Base-by-base conservation (phyloP, 192 early-diverging fungal species). In the Cladochytrium replicatum region DNA sequence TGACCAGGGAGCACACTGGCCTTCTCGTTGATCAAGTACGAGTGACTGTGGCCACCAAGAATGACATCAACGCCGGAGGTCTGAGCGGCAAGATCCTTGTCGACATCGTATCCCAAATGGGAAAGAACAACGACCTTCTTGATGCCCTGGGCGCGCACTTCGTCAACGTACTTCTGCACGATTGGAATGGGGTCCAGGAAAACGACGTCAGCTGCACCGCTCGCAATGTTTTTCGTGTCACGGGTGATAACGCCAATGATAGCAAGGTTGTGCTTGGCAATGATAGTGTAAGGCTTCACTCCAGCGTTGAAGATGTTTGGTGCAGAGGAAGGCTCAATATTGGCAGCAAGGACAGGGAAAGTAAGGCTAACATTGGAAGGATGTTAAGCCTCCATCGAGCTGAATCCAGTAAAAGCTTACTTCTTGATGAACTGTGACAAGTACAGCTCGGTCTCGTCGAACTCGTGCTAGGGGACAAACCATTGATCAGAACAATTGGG, bases 401-500 rank as follows among this genome's bases (percentile, higher is more conserved):
- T n/a, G n/a, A n/a, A n/a, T n/a, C n/a, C n/a, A n/a, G n/a, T n/a
- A n/a, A n/a, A n/a, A n/a, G n/a, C n/a, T n/a, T n/a, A n/a, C n/a
- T 69, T 60, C 23, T 58, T 64, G 54, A 76, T 60, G 55, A 77
- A 80, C 1, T 40, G 47, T 22, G 59, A 71, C n/a, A 81, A 47
- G 48, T 71, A 52, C 6, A 65, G 58, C 1, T 74, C 71, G 2
- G 83, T 83, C 7, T 67, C 64, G 60, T 89, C 87, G 41, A 84
- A 86, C 60, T 89, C 83, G 57, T 89, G 87, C 55, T 84, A 82
- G 41, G 80, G 77, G 41, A 80, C n/a, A n/a, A n/a, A n/a, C n/a
- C n/a, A n/a, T n/a, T n/a, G n/a, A n/a, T n/a, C n/a, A n/a, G n/a
- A n/a, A n/a, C n/a, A n/a, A n/a, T n/a, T n/a, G n/a, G n/a, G n/a